Percentiles rank a stretch among this genome's conserved stretches.
Evolutionary conservation across 805 yeast species (phyloP).

Genomic region (Candida quercuum): DNA sequence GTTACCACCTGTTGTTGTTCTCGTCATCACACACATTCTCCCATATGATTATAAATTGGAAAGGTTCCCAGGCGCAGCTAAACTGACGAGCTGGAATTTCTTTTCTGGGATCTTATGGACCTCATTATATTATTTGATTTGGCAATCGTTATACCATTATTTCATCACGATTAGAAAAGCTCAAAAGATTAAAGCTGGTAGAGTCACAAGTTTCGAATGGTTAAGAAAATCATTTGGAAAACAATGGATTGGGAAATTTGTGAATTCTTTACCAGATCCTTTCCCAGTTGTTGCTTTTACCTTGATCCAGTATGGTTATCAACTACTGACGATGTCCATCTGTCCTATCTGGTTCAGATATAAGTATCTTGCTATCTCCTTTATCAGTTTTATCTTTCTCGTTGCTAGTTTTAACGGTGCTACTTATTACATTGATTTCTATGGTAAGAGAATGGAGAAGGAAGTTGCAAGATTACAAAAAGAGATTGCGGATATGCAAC

Average conservation of each 20-base stretch:
- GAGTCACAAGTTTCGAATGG: constrained; percentile 83
- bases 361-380: constrained; percentile 59
- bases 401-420: constrained; percentile 92
- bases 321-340: constrained; percentile 77
- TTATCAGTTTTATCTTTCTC: constrained; percentile 67
- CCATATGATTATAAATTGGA: constrained; percentile 38
- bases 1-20: constrained; percentile 84
- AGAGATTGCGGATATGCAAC: constrained; percentile 65
- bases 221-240: constrained; percentile 67
- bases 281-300: constrained; percentile 87
- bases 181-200: constrained; percentile 78
- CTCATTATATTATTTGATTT: constrained; percentile 71
- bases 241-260: constrained; percentile 64
- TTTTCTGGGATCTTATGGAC: constrained; percentile 70
- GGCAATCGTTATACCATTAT: constrained; percentile 91
- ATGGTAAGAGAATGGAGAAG: constrained; percentile 84
- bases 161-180: constrained; percentile 80
- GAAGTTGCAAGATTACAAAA: constrained; percentile 68
- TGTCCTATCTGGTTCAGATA: constrained; percentile 86
- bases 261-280: constrained; percentile 76
- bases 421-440: constrained; percentile 85
- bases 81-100: constrained; percentile 66
- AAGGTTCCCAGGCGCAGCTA: constrained; percentile 80
- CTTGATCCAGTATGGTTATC: constrained; percentile 80
- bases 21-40: constrained; percentile 76